phyloP scores from a whole-genome alignment of 1,139 yeast genomes.

The Scheffersomyces insectosa region DNA sequence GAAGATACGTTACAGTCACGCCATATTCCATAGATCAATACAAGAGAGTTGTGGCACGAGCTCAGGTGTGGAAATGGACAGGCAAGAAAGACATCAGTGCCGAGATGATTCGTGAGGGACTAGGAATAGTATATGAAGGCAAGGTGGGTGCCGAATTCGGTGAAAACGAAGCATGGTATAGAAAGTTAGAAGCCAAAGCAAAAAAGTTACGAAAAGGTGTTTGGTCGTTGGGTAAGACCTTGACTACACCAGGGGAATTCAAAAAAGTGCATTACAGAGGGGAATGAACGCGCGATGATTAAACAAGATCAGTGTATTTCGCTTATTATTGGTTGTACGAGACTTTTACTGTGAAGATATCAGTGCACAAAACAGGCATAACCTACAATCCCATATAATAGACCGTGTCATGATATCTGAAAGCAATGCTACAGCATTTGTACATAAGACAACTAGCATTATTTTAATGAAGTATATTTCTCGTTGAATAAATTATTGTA shows the following conservation, averaged over 20 bases:
- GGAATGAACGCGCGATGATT: neutral
- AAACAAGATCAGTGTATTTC: no score
- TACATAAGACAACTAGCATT: no score
- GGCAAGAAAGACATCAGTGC: slow-evolving; percentile 80
- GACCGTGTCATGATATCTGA: no score
- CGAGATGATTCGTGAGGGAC: slow-evolving; percentile 80
- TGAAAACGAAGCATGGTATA: slow-evolving; percentile 62
- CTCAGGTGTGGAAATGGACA: slow-evolving; percentile 69
- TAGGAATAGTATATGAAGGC: slow-evolving; percentile 87
- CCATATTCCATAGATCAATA: slow-evolving; percentile 88
- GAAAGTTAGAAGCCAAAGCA: slow-evolving; percentile 60
- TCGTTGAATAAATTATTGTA: neutral
- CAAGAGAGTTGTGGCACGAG: slow-evolving; percentile 83
- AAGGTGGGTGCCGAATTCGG: slow-evolving; percentile 84
- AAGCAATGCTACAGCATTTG: no score
- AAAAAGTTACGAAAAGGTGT: slow-evolving; percentile 60
- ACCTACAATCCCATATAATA: no score
- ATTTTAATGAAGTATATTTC: neutral
- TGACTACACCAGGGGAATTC: slow-evolving; percentile 82
- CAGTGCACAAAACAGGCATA: no score
- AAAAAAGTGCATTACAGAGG: slow-evolving; percentile 40
- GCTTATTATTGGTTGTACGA: no score
- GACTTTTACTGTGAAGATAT: no score
- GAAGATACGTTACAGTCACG: slow-evolving; percentile 66
- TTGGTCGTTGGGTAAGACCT: slow-evolving; percentile 57